Base-by-base conservation (phyloP, 2,329 filamentous ascomycete species). In the Colletotrichum kahawae region DNA sequence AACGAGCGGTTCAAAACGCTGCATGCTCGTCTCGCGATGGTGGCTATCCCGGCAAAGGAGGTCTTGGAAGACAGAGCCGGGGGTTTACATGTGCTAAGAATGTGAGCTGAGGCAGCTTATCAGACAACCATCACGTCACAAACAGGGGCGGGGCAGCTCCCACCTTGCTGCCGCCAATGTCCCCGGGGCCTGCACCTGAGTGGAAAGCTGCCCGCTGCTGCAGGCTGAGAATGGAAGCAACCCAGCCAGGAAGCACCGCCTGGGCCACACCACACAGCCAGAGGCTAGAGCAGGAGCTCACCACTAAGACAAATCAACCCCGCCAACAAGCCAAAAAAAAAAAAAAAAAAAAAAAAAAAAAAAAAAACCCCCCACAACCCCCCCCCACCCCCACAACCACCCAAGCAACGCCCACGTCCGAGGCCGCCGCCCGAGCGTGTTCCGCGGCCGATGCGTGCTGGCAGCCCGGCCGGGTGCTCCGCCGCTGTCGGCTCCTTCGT, bases 41-140 rank as follows among this genome's bases (percentile, higher is more conserved):
- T 48, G 62, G 48, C 60, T 36, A 29, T 34, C 24, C 51, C 51
- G 36, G 69, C 33, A 38, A 70, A 24, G 33, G 33, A 59, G 33
- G 36, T 36, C 48, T 16, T 48, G 65, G 38, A 60, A 31, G 48
- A 24, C 12, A 54, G 21, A 36, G 48, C 54, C 48, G 16, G 48
- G 64, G 48, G 14, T 27, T 27, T n/a, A 34, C 54, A 56, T 24
- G 43, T 73, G 59, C 65, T 43, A 34, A 74, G 59, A 33, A 48
- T 54, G 60, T 66, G 60, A 71, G 67, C 31, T 64, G 51, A 51
- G 64, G 63, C 60, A 36, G 18, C 59, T 69, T 70, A 71, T 75
- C 72, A 76, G 71, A 67, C 71, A 77, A 78, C 72, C 69, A 78
- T 79, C 77, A 79, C 78, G 78, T 78, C 77, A 79, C 75, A 59